Evolutionary conservation across 2,329 filamentous ascomycete genomes (phyloP), one percentile per base, ranked within the genome.

Genomic region (Penicillium sp.): DNA sequence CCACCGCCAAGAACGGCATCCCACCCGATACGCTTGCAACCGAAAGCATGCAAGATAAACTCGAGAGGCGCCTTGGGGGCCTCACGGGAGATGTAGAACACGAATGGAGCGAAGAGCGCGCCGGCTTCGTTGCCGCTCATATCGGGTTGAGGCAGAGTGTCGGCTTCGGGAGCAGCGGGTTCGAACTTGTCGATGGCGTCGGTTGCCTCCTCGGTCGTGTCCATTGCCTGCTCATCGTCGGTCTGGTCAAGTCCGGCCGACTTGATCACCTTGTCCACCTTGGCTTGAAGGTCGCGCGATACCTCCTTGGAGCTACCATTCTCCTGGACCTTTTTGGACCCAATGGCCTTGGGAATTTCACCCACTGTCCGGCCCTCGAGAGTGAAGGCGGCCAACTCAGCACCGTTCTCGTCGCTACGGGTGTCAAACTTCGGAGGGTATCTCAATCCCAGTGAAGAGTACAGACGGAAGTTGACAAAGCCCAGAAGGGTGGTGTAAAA

Each of bases 401-500:
- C 93, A 51, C 88, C 89, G 62, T 86, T 81, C 66, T 95, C 89
- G 64, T 97, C 93, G 72, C 87, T 91, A 65, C 77, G 77, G 58
- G 81, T 76, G 66, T 96, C 89, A 61, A 97, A 97, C 70, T 89
- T 95, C 51, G 93, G 93, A 14, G 93, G 93, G 66, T 98, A 98
- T 47, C 96, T 89, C 52, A 98, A 74, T 7, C 93, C 93, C 54
- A 95, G 77, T 0, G 87, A 84, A 1, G 89, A 95, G 74, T 96
- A 98, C 38, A 98, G 77, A 55, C 89, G 79, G 77, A 89, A 98
- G 77, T 98, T 96, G 72, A 97, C 84, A 63, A 98, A 98, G 50
- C 91, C 87, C 16, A 98, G 77, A 11, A 98, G 78, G 4, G 91
- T 97, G 62, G 94, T 95, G 76, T 98, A 98, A 70, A 98, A 98